phyloP scores from a whole-genome alignment of 257 asterid species.

The Scutellaria minor region DNA sequence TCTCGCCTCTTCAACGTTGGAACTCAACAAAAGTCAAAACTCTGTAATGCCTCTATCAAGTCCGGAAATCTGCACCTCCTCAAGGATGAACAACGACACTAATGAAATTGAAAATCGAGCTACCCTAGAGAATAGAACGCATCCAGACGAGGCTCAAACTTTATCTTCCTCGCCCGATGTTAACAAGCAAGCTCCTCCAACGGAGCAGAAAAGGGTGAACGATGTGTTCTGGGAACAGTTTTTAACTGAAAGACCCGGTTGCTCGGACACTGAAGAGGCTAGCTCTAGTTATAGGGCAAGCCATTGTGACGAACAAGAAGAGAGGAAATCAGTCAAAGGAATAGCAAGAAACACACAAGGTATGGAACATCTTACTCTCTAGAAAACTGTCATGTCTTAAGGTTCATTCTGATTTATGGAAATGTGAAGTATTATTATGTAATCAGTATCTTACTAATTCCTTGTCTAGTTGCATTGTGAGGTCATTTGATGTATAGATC shows the following conservation, averaged over 20 bases:
- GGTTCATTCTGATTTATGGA: background rate
- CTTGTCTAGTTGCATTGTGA: no score
- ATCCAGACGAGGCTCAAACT: slow-evolving; percentile 36
- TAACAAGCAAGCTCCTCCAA: slow-evolving; percentile 49
- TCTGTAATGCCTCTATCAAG: slow-evolving; percentile 40
- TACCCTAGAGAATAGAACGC: slow-evolving; percentile 30
- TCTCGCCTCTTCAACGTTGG: slow-evolving; percentile 74
- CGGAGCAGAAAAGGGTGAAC: slow-evolving; percentile 60
- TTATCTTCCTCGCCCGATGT: slow-evolving; percentile 45
- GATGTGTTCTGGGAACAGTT: slow-evolving; percentile 97
- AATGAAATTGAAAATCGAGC: slow-evolving; percentile 33
- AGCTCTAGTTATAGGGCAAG: slow-evolving; percentile 57
- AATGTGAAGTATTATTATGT: background rate
- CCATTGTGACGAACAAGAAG: slow-evolving; percentile 52
- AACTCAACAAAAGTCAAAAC: slow-evolving; percentile 48
- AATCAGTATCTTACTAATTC: background rate
- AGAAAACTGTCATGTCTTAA: slow-evolving; percentile 8
- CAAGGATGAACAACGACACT: slow-evolving; percentile 37
- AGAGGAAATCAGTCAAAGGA: slow-evolving; percentile 51
- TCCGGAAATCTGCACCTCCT: slow-evolving; percentile 45
- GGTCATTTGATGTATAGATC: no score
- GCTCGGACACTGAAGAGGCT: slow-evolving; percentile 78
- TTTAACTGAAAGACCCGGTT: slow-evolving; percentile 87
- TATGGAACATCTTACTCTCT: slow-evolving; percentile 76
- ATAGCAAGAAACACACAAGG: slow-evolving; percentile 53